These are phyloP conservation scores for Schizopora paradoxa DNA, from an alignment of 1,284 basidiomycete species.

Conservation along the genomic window DNA sequence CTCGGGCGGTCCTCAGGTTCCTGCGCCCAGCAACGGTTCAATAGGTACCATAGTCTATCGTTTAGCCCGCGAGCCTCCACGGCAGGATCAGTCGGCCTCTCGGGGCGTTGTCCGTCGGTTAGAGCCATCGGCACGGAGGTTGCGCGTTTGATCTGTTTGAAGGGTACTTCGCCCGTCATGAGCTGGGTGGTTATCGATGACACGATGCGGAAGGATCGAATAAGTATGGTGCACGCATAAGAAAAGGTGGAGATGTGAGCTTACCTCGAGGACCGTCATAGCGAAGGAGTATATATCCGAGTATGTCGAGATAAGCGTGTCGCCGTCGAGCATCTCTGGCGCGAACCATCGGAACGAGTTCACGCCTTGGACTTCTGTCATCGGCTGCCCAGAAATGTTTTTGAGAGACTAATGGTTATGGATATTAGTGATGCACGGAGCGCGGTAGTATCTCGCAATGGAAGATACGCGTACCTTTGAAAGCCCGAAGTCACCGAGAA, in stretches of 20 bases:
- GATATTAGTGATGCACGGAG: not conserved
- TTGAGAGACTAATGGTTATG: conserved; percentile 5
- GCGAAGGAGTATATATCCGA: conserved; percentile 15
- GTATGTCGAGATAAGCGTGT: not conserved
- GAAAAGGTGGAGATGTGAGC: not conserved
- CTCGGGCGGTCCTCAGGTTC: not conserved
- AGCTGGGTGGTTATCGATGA: conserved; percentile 4
- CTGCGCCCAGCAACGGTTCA: not conserved
- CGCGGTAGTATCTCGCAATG: too few relatives aligned
- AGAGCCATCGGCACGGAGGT: too few relatives aligned
- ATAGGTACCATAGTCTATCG: not conserved
- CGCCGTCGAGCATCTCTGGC: conserved; percentile 6
- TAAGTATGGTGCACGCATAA: not conserved
- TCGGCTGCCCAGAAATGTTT: conserved; percentile 9
- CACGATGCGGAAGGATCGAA: too few relatives aligned
- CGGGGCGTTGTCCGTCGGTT: not conserved
- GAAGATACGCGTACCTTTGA: conserved; percentile 1
- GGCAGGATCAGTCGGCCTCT: not conserved
- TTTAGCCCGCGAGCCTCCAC: not conserved
- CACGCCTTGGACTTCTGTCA: conserved; percentile 6
- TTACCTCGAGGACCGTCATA: conserved; percentile 11
- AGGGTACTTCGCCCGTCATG: conserved; percentile 8
- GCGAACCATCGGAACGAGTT: conserved; percentile 10
- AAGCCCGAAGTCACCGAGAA: conserved; percentile 11
- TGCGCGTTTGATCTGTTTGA: not conserved